These are phyloP conservation scores for Microcyclosporella mali DNA, from an alignment of 2,329 filamentous ascomycete genomes.

Conservation along the genomic window DNA sequence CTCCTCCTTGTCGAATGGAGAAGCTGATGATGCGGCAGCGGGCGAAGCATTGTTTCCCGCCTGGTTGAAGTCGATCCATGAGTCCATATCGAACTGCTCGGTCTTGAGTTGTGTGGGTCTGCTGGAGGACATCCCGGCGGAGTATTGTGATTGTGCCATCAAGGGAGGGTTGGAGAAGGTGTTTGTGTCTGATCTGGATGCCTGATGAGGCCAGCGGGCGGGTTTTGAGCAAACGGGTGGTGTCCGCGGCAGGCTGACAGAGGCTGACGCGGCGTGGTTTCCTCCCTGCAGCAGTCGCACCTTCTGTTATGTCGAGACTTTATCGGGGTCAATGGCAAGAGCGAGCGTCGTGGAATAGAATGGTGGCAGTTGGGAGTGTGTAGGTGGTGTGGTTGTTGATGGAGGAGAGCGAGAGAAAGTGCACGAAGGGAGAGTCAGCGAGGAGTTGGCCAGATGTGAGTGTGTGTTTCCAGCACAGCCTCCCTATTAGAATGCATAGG, in stretches of 20 bases:
- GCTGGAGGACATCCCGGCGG: slow-evolving; percentile 16
- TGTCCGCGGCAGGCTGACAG: not conserved
- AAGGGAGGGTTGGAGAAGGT: slow-evolving; percentile 4
- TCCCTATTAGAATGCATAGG: not conserved
- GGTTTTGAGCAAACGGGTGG: no score
- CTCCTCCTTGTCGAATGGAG: slow-evolving; percentile 34
- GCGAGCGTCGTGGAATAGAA: not conserved
- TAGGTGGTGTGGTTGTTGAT: not conserved
- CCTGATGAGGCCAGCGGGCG: slow-evolving; percentile 1
- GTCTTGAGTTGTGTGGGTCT: slow-evolving; percentile 29
- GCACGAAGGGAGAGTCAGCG: not conserved
- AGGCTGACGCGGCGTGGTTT: slow-evolving; percentile 8
- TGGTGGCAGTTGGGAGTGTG: not conserved
- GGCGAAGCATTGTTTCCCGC: slow-evolving; percentile 28
- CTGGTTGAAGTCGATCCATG: slow-evolving; percentile 36
- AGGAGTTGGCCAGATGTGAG: not conserved
- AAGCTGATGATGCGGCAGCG: slow-evolving; percentile 22
- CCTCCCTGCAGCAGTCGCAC: not conserved
- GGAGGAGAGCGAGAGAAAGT: not conserved
- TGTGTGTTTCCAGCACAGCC: not conserved
- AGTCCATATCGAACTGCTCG: slow-evolving; percentile 35
- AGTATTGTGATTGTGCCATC: slow-evolving; percentile 1
- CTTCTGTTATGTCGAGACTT: not conserved
- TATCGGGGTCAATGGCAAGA: not conserved
- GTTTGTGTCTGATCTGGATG: slow-evolving; percentile 3